Evolutionary conservation across 2,329 filamentous ascomycete species (phyloP).

Genomic region (Exserohilum rostratum): DNA sequence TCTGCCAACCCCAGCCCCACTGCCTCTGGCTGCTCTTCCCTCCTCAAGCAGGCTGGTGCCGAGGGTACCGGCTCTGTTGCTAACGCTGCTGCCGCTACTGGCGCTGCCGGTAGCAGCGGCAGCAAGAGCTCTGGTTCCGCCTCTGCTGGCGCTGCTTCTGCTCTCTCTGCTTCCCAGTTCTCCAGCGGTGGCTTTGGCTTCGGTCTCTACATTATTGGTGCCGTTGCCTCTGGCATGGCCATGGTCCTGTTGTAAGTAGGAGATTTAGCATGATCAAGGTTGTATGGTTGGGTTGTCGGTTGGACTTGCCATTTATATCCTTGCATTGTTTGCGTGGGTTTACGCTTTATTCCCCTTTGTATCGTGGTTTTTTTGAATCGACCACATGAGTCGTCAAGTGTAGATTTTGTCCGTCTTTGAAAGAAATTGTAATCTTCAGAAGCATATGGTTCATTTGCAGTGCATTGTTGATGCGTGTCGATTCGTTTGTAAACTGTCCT

Average conservation of each 20-base stretch:
- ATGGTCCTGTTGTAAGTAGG: constrained; percentile 60
- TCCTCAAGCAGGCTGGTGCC: constrained; percentile 68
- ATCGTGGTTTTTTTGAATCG: constrained; percentile 3
- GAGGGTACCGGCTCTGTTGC: constrained; percentile 64
- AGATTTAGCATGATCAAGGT: background rate
- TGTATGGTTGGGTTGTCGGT: background rate
- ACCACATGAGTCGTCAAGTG: background rate
- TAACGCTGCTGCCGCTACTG: constrained; percentile 32
- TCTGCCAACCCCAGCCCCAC: constrained; percentile 54
- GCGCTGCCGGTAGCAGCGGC: constrained; percentile 10
- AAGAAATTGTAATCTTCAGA: constrained; percentile 2
- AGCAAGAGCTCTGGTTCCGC: constrained; percentile 22
- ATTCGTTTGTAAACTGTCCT: too few species aligned
- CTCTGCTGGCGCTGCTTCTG: constrained; percentile 47
- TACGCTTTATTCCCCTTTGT: constrained; percentile 16
- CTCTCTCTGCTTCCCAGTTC: constrained; percentile 53
- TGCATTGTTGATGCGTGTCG: background rate
- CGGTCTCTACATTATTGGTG: constrained; percentile 57
- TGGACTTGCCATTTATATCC: constrained; percentile 6
- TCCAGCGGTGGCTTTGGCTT: constrained; percentile 56
- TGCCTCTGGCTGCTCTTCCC: constrained; percentile 60
- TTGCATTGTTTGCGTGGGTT: constrained; percentile 18
- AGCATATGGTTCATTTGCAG: background rate
- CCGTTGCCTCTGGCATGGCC: constrained; percentile 58
- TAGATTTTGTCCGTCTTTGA: constrained; percentile 3